phyloP scores from a whole-genome alignment of 2,329 filamentous ascomycete genomes.

The Aspergillus hiratsukae region DNA sequence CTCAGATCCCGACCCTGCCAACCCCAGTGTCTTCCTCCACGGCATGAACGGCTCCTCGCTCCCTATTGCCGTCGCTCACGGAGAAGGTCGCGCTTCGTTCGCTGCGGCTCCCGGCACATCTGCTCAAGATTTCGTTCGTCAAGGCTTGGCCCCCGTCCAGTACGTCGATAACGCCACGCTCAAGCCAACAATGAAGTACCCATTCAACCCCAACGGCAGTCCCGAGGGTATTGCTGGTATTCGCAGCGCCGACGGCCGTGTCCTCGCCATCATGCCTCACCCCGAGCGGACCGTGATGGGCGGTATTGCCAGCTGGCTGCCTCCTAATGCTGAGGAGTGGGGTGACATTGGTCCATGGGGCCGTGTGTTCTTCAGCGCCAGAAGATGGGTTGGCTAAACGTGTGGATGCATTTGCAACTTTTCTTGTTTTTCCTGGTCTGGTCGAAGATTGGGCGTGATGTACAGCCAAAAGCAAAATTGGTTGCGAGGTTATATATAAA shows the following conservation, averaged over 20 bases:
- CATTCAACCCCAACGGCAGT: constrained; percentile 84
- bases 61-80: constrained; percentile 85
- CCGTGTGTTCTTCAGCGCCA: constrained; percentile 79
- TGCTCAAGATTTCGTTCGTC: constrained; percentile 52
- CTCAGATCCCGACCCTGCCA: constrained; percentile 53
- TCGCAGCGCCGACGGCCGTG: constrained; percentile 69
- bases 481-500: not conserved
- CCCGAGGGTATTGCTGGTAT: constrained; percentile 77
- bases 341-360: constrained; percentile 82
- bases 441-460: not conserved
- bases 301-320: constrained; percentile 71
- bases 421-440: not conserved
- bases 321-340: constrained; percentile 62
- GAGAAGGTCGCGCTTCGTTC: constrained; percentile 80
- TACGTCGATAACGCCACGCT: constrained; percentile 78
- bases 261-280: constrained; percentile 89
- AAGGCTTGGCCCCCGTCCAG: constrained; percentile 69
- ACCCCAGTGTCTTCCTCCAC: constrained; percentile 77
- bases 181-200: constrained; percentile 73
- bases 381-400: constrained; percentile 72
- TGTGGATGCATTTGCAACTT: not conserved
- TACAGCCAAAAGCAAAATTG: not conserved
- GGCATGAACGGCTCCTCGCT: constrained; percentile 79
- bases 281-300: constrained; percentile 83
- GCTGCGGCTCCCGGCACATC: constrained; percentile 45